Evolutionary conservation across 768 basidiomycete species (phyloP).

Genomic region (Mycena metata): DNA sequence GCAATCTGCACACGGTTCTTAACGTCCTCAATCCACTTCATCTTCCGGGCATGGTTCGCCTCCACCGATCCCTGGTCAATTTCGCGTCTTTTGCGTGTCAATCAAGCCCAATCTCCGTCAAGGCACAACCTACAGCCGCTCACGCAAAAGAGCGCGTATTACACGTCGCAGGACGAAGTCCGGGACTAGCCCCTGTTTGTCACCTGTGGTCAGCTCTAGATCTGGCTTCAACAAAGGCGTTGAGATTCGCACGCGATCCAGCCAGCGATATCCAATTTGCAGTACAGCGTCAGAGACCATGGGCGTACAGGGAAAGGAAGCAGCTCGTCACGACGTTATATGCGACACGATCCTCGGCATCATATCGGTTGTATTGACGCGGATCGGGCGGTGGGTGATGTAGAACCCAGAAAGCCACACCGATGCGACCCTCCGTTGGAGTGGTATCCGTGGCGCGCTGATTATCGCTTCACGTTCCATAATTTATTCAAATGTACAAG

Average conservation of each 20-base stretch:
- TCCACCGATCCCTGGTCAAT: constrained; percentile 72
- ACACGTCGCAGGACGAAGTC: constrained; percentile 66
- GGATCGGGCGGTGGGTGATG: no score
- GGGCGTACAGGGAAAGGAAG: constrained; percentile 5
- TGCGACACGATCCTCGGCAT: no score
- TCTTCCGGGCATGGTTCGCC: constrained; percentile 74
- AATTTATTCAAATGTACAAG: constrained; percentile 28
- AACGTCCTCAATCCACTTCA: constrained; percentile 74
- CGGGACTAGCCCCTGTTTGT: constrained; percentile 68
- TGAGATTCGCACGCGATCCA: constrained; percentile 33
- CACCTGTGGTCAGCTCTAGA: constrained; percentile 4
- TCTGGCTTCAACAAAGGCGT: constrained; percentile 40
- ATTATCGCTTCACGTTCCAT: constrained; percentile 5
- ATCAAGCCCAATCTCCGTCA: constrained; percentile 64
- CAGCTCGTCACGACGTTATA: no score
- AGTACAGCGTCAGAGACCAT: constrained; percentile 36
- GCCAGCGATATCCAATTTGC: constrained; percentile 37
- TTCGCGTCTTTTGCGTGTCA: constrained; percentile 65
- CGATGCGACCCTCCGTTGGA: no score
- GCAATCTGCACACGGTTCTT: constrained; percentile 66
- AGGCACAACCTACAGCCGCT: constrained; percentile 58
- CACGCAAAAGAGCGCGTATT: constrained; percentile 51
- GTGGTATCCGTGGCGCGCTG: no score
- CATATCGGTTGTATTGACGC: no score
- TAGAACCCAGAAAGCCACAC: no score